Conservation (phyloP, 2,329 filamentous ascomycete genomes). For the Pseudogymnoascus sp. region DNA sequence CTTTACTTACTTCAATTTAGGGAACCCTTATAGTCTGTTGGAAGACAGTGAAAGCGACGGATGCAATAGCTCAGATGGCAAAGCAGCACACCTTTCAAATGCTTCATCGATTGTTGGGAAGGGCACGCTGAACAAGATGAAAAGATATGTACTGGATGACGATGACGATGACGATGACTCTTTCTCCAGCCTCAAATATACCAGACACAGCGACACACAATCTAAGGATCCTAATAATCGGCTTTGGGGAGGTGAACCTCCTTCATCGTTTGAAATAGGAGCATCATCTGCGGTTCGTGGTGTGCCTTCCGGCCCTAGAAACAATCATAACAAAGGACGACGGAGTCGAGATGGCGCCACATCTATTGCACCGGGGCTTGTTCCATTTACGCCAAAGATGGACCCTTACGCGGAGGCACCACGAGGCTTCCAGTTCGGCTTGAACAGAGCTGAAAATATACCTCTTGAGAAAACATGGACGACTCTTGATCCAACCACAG, state of each 20-base stretch:
- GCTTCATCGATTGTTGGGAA: neutral
- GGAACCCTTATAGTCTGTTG: neutral
- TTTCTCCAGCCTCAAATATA: neutral
- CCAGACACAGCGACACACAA: neutral
- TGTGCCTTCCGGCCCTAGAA: neutral
- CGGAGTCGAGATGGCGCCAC: neutral
- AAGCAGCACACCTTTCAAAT: neutral
- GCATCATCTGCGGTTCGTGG: neutral
- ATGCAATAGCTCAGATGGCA: neutral
- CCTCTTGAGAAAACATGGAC: neutral
- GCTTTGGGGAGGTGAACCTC: neutral
- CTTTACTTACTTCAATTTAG: neutral
- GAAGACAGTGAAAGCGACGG: neutral
- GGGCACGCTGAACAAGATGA: neutral
- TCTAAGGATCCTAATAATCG: neutral
- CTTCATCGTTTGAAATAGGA: neutral
- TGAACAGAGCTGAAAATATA: neutral
- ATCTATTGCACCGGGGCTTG: neutral
- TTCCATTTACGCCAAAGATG: neutral
- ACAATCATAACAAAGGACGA: neutral
- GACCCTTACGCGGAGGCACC: neutral
- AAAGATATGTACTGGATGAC: neutral
- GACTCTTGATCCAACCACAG: neutral
- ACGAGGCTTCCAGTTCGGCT: neutral
- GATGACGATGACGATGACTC: neutral